Conservation (phyloP, 169 alveolate genomes). For the Plasmodium falciparum region DNA sequence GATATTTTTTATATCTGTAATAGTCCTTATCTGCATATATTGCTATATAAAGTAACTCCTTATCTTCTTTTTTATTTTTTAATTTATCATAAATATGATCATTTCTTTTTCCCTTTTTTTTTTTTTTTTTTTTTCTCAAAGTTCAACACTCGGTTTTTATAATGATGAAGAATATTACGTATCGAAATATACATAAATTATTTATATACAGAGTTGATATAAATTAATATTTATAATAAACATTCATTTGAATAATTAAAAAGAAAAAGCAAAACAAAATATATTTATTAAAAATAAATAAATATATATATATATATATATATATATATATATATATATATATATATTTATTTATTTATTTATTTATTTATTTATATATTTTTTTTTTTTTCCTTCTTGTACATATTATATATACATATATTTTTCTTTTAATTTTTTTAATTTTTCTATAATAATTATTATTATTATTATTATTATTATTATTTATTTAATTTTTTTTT, state of each 20-base stretch:
- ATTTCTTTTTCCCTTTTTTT: slow-evolving; percentile 9
- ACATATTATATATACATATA: too few relatives aligned
- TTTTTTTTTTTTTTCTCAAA: slow-evolving; percentile 10
- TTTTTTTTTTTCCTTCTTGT: background rate
- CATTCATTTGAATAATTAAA: too few relatives aligned
- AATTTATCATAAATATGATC: slow-evolving; percentile 14
- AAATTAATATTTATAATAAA: too few relatives aligned
- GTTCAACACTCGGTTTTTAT: slow-evolving; percentile 56
- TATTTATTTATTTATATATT: background rate
- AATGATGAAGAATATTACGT: slow-evolving; percentile 70
- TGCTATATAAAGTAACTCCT: slow-evolving; percentile 64
- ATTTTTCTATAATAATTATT: too few relatives aligned
- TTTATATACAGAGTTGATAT: background rate
- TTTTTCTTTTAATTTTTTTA: too few relatives aligned
- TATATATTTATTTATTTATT: background rate
- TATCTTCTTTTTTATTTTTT: slow-evolving; percentile 12
- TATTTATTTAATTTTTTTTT: too few relatives aligned
- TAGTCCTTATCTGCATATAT: slow-evolving; percentile 54
- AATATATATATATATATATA: too few relatives aligned
- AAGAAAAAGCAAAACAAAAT: too few relatives aligned
- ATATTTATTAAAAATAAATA: too few relatives aligned
- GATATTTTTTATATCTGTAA: slow-evolving; percentile 33
- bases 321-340: too few relatives aligned
- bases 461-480: too few relatives aligned
- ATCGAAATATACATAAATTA: slow-evolving; percentile 32